phyloP scores from a whole-genome alignment of 345 rosid species.

The Eucalyptus urophylla region DNA sequence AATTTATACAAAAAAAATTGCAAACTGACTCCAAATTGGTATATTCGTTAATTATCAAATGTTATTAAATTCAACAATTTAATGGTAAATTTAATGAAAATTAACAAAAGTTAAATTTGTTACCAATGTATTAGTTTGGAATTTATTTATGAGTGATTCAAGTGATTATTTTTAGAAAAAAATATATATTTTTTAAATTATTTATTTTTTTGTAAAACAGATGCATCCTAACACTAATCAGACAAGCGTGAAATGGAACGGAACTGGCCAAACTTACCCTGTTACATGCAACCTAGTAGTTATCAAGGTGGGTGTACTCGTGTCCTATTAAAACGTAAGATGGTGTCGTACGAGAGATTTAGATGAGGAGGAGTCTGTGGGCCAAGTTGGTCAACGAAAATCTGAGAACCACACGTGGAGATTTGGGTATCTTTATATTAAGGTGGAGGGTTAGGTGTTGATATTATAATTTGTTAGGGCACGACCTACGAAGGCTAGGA shows the following conservation, averaged over 20 bases:
- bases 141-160: no score
- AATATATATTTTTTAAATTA: no score
- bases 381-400: not conserved
- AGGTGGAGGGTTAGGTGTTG: not conserved
- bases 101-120: not conserved
- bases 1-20: no score
- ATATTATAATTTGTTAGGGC: not conserved
- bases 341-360: not conserved
- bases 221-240: not conserved
- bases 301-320: not conserved
- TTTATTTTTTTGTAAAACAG: no score
- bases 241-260: not conserved
- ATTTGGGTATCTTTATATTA: not conserved
- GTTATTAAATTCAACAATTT: no score
- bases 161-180: no score
- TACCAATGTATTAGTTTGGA: fast-evolving
- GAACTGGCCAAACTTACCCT: not conserved
- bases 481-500: not conserved
- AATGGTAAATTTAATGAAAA: fast-evolving
- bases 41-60: no score
- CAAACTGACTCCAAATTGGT: fast-evolving
- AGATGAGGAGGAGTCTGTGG: not conserved
- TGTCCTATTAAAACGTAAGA: not conserved
- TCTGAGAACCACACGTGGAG: not conserved
- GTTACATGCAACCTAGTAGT: not conserved